Evolutionary conservation across 1,284 basidiomycete species (phyloP).

Genomic region (Psilocybe mexicana): DNA sequence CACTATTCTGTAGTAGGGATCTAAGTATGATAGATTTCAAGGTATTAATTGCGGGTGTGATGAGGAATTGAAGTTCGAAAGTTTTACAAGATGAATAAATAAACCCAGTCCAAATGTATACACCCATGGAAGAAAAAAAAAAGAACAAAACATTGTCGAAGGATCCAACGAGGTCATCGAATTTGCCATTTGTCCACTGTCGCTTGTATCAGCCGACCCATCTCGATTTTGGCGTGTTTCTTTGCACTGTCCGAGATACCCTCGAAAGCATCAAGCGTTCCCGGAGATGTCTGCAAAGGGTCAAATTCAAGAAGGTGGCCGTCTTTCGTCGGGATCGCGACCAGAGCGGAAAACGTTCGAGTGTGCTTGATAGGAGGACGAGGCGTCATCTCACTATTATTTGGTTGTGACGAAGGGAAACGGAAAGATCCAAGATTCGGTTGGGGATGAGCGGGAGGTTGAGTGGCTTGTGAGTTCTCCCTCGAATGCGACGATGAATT

Average conservation of each 20-base stretch:
- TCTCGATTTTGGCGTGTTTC: constrained; percentile 74
- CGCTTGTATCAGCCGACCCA: constrained; percentile 66
- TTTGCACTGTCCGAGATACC: constrained; percentile 79
- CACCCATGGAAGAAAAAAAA: constrained; percentile 1
- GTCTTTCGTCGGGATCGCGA: constrained; percentile 72
- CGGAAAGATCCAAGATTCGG: constrained; percentile 35
- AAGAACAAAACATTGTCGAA: constrained; percentile 6
- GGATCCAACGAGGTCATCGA: constrained; percentile 27
- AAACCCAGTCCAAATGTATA: constrained; percentile 8
- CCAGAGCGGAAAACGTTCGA: constrained; percentile 48
- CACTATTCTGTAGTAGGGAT: background rate
- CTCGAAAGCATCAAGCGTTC: constrained; percentile 67
- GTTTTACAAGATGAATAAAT: constrained; percentile 9
- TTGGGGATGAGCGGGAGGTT: constrained; percentile 31
- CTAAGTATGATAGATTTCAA: background rate
- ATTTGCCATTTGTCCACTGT: constrained; percentile 76
- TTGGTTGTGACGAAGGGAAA: constrained; percentile 32
- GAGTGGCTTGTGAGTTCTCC: constrained; percentile 40
- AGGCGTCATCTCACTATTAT: constrained; percentile 31
- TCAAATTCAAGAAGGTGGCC: constrained; percentile 80
- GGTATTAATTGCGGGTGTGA: background rate
- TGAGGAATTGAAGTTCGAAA: background rate
- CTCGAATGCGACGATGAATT: constrained; percentile 45
- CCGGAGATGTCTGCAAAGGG: constrained; percentile 68
- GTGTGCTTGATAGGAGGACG: constrained; percentile 31